Evolutionary conservation across 148 eudicot species (phyloP), one percentile per base, ranked within the genome.

Genomic region (Fagopyrum esculentum): DNA sequence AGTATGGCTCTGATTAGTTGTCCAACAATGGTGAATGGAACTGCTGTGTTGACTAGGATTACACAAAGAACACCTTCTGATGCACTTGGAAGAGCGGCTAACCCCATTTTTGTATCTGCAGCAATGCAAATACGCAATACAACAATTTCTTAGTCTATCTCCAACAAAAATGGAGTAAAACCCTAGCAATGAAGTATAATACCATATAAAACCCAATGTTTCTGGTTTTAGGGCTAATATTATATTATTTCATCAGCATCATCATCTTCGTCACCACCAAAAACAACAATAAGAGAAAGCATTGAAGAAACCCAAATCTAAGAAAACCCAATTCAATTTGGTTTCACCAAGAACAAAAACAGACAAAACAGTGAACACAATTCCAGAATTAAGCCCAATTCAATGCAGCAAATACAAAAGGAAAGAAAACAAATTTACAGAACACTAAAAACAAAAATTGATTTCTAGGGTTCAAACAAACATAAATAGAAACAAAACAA

Each of bases 1-100:
- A 87, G 87, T 54, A 86, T 71, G 30, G 80, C 74, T 9, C 82
- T 77, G 54, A 87, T 49, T 11, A 87, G 75, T 64, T 79, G 80
- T 48, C 79, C 79, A 71, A 85, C 71, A 29, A 79, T 77, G 16
- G 80, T 80, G 73, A 85, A 78, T 52, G 87, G 82, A 17, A 79
- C 77, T n/a, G 77, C 86, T 0, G 89, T 80, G 85, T 81, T 80
- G 1, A 84, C 84, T 13, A 87, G 79, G 66, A 85, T 83, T 40
- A 84, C 71, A 26, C 87, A 82, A 5, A 87, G 77, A n/a, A 87
- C 76, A 17, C 89, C 91, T 6, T 82, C 88, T 16, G 84, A 88
- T 35, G 88, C 73, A 49, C 80, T 82, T 22, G 88, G 82, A 63
- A 80, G 83, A 12, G 82, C 72, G 4, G 91, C 80, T 26, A 87